phyloP scores from a whole-genome alignment of 257 asterid species.

The Solanum chmielewskii region DNA sequence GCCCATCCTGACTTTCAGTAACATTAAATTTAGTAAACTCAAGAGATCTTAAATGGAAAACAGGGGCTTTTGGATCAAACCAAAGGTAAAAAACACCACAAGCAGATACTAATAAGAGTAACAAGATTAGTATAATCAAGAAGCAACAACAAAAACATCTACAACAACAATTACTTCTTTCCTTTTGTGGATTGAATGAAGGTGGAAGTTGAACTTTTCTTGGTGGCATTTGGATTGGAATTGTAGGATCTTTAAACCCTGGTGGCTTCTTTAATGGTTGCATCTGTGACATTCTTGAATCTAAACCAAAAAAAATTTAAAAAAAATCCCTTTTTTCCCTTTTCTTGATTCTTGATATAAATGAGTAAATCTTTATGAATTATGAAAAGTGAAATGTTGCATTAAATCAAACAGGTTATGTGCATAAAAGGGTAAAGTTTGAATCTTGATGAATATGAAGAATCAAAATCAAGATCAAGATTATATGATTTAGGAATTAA shows the following conservation, averaged over 20 bases:
- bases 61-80: constrained; percentile 40
- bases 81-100: constrained; percentile 21
- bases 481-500: background rate
- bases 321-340: background rate
- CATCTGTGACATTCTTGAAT: constrained; percentile 12
- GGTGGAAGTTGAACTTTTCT: constrained; percentile 18
- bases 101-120: constrained; percentile 6
- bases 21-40: constrained; percentile 16
- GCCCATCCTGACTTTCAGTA: constrained; percentile 7
- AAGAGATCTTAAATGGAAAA: constrained; percentile 18
- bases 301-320: background rate
- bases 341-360: background rate
- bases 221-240: constrained; percentile 8
- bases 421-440: background rate
- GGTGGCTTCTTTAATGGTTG: constrained; percentile 43
- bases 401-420: background rate
- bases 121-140: background rate
- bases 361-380: background rate
- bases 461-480: background rate
- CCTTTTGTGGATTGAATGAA: constrained; percentile 1
- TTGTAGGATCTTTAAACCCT: constrained; percentile 33
- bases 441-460: background rate
- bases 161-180: constrained; percentile 16
- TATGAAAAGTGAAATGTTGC: background rate
- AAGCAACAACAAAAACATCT: constrained; percentile 24